Conservation (phyloP, 2,329 filamentous ascomycete genomes). For the Trichoderma brevicompactum region DNA sequence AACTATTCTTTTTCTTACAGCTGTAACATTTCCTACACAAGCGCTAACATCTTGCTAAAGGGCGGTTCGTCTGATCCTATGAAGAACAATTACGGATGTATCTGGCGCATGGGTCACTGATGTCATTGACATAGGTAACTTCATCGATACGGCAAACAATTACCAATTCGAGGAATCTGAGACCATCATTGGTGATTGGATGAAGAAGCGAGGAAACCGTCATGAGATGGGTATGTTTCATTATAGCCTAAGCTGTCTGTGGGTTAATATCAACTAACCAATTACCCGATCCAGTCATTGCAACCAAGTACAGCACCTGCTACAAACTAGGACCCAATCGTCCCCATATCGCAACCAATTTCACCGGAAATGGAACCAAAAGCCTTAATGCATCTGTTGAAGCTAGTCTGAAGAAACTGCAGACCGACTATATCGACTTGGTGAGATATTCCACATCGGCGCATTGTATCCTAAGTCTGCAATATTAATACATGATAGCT, state of each 20-base stretch:
- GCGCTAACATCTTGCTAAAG: conserved; percentile 32
- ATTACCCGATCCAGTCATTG: conserved; percentile 54
- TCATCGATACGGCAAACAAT: conserved; percentile 73
- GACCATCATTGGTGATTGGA: conserved; percentile 72
- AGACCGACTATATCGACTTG: conserved; percentile 72
- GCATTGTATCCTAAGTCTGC: no score
- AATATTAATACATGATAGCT: conserved; percentile 43
- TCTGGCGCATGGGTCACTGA: background rate
- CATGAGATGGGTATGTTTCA: conserved; percentile 62
- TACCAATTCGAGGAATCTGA: conserved; percentile 69
- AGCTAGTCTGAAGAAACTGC: conserved; percentile 61
- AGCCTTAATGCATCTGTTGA: conserved; percentile 60
- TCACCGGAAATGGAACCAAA: conserved; percentile 64
- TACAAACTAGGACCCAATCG: conserved; percentile 52
- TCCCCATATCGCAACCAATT: conserved; percentile 55
- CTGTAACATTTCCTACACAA: background rate
- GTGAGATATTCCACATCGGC: conserved; percentile 39
- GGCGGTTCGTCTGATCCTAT: conserved; percentile 34
- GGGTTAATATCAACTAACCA: background rate
- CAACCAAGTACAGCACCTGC: conserved; percentile 70
- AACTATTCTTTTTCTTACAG: background rate
- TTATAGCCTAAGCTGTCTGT: background rate
- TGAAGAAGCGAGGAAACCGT: conserved; percentile 64
- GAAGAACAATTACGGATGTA: background rate
- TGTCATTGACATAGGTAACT: conserved; percentile 60